phyloP scores from a whole-genome alignment of 257 asterid genomes.

The Schizonepeta tenuifolia region DNA sequence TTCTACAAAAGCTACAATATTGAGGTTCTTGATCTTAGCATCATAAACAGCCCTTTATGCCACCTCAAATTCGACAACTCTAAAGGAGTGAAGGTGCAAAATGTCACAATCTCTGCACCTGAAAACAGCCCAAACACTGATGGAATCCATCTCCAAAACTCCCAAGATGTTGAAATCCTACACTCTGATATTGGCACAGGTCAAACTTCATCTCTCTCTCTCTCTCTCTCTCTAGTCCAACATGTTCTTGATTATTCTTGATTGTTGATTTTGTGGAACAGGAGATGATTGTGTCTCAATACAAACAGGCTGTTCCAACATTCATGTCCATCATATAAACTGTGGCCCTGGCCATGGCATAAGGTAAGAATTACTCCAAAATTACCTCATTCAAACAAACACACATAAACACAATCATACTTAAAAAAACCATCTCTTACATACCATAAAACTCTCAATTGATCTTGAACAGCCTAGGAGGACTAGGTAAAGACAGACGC shows the following conservation, averaged over 20 bases:
- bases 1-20: conserved; percentile 61
- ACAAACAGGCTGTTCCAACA: conserved; percentile 80
- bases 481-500: conserved; percentile 68
- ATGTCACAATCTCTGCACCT: conserved; percentile 77
- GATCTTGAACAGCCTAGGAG: conserved; percentile 66
- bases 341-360: conserved; percentile 97
- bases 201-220: conserved; percentile 11
- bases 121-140: conserved; percentile 79
- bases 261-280: conserved; percentile 30
- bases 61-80: conserved; percentile 82
- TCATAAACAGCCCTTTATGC: conserved; percentile 72
- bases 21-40: conserved; percentile 56
- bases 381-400: not conserved
- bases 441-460: not conserved
- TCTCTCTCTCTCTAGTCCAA: not conserved
- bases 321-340: conserved; percentile 66
- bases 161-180: conserved; percentile 74
- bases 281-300: conserved; percentile 93
- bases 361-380: conserved; percentile 49
- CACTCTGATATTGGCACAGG: conserved; percentile 71
- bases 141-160: conserved; percentile 85
- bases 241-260: not conserved
- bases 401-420: not conserved
- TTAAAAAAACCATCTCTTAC: too few species aligned
- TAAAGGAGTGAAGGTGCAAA: conserved; percentile 52